A percentile compares a stretch with the other conserved stretches of the same genome.
Evolutionary conservation across 495 filamentous ascomycete species (phyloP).

Genomic region (Saxophila tyrrhenica): DNA sequence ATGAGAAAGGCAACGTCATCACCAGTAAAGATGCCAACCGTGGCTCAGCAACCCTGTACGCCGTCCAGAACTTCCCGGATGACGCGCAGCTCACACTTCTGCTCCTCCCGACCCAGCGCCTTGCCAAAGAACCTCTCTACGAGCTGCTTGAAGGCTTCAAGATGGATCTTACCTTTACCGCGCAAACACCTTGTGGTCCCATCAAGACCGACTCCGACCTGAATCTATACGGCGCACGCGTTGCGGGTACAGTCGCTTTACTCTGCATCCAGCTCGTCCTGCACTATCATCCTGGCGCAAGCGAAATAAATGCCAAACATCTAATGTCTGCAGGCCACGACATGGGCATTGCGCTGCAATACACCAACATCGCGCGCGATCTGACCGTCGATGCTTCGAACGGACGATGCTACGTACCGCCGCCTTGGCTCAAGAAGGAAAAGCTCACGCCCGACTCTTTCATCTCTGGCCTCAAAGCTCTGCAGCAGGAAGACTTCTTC

Average conservation of each 20-base stretch:
- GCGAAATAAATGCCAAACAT: constrained; percentile 10
- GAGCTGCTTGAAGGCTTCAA: constrained; percentile 50
- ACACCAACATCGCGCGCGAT: constrained; percentile 61
- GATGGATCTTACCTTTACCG: constrained; percentile 45
- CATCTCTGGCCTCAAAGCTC: constrained; percentile 34
- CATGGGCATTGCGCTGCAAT: constrained; percentile 61
- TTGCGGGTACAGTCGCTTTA: constrained; percentile 58
- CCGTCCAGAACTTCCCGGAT: constrained; percentile 35
- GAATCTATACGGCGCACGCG: constrained; percentile 44
- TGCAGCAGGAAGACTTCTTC: constrained; percentile 8
- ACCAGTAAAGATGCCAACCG: constrained; percentile 5
- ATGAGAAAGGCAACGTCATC: background rate
- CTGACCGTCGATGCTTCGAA: constrained; percentile 50
- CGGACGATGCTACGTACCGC: constrained; percentile 50
- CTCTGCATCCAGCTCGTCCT: constrained; percentile 52
- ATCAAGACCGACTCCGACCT: constrained; percentile 45
- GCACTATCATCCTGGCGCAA: constrained; percentile 32
- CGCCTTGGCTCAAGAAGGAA: constrained; percentile 45
- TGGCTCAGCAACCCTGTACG: constrained; percentile 15
- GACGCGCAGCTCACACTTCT: constrained; percentile 37
- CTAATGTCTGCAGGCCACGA: constrained; percentile 37
- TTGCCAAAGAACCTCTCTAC: constrained; percentile 44
- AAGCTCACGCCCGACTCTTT: constrained; percentile 42
- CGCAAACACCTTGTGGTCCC: constrained; percentile 26
- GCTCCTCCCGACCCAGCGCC: constrained; percentile 41